These are phyloP conservation scores for Sphagnum fallax DNA, from an alignment of 228 moss, liverwort and hornwort genomes.

Conservation along the genomic window DNA sequence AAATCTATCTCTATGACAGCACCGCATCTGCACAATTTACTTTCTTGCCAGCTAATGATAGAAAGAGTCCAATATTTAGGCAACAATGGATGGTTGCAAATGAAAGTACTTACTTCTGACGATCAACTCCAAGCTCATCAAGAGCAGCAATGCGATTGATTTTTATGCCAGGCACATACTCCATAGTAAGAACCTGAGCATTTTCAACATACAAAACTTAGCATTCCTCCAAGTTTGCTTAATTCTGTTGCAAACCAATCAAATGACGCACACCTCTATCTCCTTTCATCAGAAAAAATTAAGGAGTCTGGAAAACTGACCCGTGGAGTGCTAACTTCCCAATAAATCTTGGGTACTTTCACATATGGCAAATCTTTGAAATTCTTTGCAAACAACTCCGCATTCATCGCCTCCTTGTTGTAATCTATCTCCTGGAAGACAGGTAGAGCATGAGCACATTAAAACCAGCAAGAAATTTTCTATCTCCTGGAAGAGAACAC, in stretches of 20 bases:
- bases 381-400: conserved; percentile 80
- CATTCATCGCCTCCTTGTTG: conserved; percentile 74
- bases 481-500: no score
- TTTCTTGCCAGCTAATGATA: no score
- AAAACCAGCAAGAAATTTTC: no score
- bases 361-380: conserved; percentile 82
- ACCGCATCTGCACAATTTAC: no score
- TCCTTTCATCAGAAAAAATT: not conserved
- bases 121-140: conserved; percentile 94
- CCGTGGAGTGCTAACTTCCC: conserved; percentile 85
- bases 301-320: conserved; percentile 17
- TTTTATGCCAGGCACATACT: conserved; percentile 97
- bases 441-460: no score
- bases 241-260: no score
- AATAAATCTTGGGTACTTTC: conserved; percentile 68
- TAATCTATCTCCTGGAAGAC: conserved; percentile 84
- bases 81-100: no score
- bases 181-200: conserved; percentile 83
- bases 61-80: no score
- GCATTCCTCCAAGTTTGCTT: no score
- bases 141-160: conserved; percentile 84
- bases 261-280: no score
- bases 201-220: not conserved
- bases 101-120: conserved; percentile 45
- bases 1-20: no score